These are phyloP conservation scores for Trypanosomatidae sp. DNA, from an alignment of 208 protist species.

Conservation along the genomic window DNA sequence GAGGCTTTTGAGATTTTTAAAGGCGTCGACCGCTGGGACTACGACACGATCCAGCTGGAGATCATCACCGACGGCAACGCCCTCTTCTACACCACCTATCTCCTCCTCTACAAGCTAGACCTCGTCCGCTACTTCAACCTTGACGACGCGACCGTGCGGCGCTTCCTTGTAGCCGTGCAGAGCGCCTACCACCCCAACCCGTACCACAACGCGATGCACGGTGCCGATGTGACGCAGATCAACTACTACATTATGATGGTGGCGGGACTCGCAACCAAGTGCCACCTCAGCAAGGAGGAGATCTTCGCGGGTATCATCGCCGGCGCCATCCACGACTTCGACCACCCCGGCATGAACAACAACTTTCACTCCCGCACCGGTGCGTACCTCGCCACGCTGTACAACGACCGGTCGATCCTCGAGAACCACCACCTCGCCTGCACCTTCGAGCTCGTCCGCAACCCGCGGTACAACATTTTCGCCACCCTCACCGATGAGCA, in stretches of 20 bases:
- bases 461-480: conserved; percentile 86
- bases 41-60: conserved; percentile 85
- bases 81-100: conserved; percentile 87
- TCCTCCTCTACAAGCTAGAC: conserved; percentile 88
- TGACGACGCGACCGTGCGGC: conserved; percentile 68
- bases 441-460: conserved; percentile 84
- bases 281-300: conserved; percentile 86
- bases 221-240: conserved; percentile 92
- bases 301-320: conserved; percentile 89
- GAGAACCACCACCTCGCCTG: conserved; percentile 94
- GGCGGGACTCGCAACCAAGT: conserved; percentile 79
- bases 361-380: conserved; percentile 94
- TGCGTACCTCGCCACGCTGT: conserved; percentile 90
- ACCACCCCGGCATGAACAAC: conserved; percentile 97
- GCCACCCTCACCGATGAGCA: no score
- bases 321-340: conserved; percentile 95
- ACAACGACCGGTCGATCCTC: conserved; percentile 94
- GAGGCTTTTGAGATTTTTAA: conserved; percentile 85
- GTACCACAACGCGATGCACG: conserved; percentile 94
- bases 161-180: conserved; percentile 86
- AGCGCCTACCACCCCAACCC: conserved; percentile 89
- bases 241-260: conserved; percentile 93
- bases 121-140: conserved; percentile 85
- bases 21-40: conserved; percentile 88
- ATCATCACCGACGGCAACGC: conserved; percentile 87